These are phyloP conservation scores for Petunia secreta DNA, from an alignment of 257 asterid species.

Conservation along the genomic window DNA sequence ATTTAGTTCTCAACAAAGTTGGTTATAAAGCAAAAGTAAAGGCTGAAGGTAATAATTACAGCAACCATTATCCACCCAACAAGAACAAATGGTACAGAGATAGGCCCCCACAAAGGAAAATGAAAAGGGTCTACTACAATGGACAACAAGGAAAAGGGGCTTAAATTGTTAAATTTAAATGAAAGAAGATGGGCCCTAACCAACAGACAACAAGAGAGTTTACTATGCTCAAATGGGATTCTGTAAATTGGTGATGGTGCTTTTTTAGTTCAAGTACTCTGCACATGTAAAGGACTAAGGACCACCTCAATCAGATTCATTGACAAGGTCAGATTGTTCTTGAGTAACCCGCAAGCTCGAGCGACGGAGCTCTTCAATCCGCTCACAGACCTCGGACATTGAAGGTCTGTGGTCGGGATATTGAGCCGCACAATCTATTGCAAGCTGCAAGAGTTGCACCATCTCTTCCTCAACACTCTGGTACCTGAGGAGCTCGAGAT, in stretches of 20 bases:
- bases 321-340: constrained; percentile 35
- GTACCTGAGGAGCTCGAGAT: constrained; percentile 43
- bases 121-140: constrained; percentile 26
- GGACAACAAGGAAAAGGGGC: constrained; percentile 25
- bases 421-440: constrained; percentile 45
- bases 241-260: constrained; percentile 23
- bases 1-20: constrained; percentile 28
- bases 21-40: constrained; percentile 40
- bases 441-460: constrained; percentile 50
- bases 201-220: constrained; percentile 20
- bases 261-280: constrained; percentile 14
- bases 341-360: constrained; percentile 29
- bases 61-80: constrained; percentile 40
- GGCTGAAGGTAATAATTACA: constrained; percentile 42
- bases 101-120: constrained; percentile 26
- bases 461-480: constrained; percentile 45
- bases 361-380: constrained; percentile 40
- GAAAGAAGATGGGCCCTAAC: constrained; percentile 28
- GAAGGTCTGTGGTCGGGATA: constrained; percentile 47
- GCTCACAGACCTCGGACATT: constrained; percentile 36
- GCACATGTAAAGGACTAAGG: constrained; percentile 12
- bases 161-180: constrained; percentile 24
- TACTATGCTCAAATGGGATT: constrained; percentile 27
- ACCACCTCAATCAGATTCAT: constrained; percentile 35
- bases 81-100: constrained; percentile 30